Base-by-base conservation (phyloP, 2,329 filamentous ascomycete genomes). In the Sarocladiaceae sp. region DNA sequence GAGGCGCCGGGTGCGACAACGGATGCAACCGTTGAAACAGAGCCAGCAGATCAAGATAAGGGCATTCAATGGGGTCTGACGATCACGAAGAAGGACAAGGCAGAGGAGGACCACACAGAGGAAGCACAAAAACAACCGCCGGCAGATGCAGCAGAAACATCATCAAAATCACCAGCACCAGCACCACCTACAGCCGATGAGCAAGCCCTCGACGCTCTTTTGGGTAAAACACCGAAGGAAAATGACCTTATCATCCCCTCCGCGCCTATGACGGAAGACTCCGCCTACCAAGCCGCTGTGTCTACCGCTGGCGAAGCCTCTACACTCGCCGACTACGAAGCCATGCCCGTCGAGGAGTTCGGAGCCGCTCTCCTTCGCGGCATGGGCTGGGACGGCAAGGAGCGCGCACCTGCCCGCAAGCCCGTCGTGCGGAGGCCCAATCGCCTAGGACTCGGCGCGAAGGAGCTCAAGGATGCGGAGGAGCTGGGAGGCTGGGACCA, bases 261-360 rank as follows among this genome's bases (percentile, higher is more conserved):
- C 12, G 33, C 33, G 21, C 73, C 72, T n/a, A 83, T 86, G 52
- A 70, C 76, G 50, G 82, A 85, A 47, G 29, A 32, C 10, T 33
- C 40, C 9, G 81, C 80, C 3, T 90, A 88, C 56, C 71, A 72
- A 24, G 74, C 78, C 20, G 87, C 91, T 59, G 76, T 90, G 23
- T 72, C 76, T 11, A 69, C 76, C 20, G 83, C 88, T 1, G 89
- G 88, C 1, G 85, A 88, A 18, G 73, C 79, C 23, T 83, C 88
- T 3, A 86, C 82, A 0, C 68, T 95, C 15, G 85, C 87, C 26
- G 88, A 93, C 56, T 97, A 97, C 65, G 83, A 85, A 47, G 82
- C 84, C 11, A 84, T 95, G 49, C 91, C 93, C 0, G 88, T 97
- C 13, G 91, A 96, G 53, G 89, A 96, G 55, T 98, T 97, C 52